Evolutionary conservation across 345 rosid genomes (phyloP).

Genomic region (Firmiana major): DNA sequence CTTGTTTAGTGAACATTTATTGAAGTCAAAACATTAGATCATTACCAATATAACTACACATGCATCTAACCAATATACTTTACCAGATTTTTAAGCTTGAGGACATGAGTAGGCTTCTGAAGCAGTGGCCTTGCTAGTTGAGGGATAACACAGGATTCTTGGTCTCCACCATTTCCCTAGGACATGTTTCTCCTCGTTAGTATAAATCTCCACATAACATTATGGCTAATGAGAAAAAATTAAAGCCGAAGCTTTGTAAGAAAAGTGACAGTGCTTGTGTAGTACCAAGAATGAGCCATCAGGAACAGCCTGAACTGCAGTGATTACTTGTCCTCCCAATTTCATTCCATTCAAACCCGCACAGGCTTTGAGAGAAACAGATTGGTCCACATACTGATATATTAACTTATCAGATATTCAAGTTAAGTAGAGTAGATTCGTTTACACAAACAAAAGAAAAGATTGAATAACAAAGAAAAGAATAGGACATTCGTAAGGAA

Average conservation of each 20-base stretch:
- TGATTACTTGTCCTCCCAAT: slow-evolving; percentile 77
- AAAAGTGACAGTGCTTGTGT: slow-evolving; percentile 14
- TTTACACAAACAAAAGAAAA: neutral
- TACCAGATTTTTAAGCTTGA: slow-evolving; percentile 90
- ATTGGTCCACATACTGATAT: slow-evolving; percentile 70
- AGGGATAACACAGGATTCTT: slow-evolving; percentile 58
- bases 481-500: neutral
- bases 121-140: slow-evolving; percentile 77
- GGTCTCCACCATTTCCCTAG: slow-evolving; percentile 47
- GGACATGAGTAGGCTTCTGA: slow-evolving; percentile 62
- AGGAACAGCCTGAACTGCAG: slow-evolving; percentile 71
- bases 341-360: slow-evolving; percentile 89
- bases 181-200: slow-evolving; percentile 27
- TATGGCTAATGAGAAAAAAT: slow-evolving; percentile 4
- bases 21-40: neutral
- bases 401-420: neutral
- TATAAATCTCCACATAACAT: slow-evolving; percentile 5
- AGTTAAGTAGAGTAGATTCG: slow-evolving; percentile 7
- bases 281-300: slow-evolving; percentile 46
- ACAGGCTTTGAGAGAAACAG: slow-evolving; percentile 72
- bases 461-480: neutral
- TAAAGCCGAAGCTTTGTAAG: neutral
- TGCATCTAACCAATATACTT: slow-evolving; percentile 1
- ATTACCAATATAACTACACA: neutral
- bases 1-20: neutral